Percentiles rank a stretch among this genome's conserved stretches.
Evolutionary conservation across 1,284 basidiomycete genomes (phyloP).

Genomic region (Irpex rosettiformis): DNA sequence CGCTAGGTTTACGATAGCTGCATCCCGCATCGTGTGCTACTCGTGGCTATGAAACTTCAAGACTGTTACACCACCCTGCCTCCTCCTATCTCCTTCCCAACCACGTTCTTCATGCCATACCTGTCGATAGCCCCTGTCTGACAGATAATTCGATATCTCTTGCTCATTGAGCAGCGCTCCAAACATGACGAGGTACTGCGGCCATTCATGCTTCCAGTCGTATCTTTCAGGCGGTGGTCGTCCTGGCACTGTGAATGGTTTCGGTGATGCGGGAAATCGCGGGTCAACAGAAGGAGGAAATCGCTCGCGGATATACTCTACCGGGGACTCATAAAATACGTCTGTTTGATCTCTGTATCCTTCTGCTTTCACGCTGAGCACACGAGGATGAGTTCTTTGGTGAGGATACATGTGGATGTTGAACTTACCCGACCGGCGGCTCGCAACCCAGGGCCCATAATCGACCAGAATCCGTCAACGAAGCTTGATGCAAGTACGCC

Average conservation of each 20-base stretch:
- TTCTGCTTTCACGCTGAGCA: conserved; percentile 44
- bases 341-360: conserved; percentile 82
- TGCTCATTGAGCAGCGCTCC: conserved; percentile 59
- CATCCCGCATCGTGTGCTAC: not conserved
- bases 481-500: conserved; percentile 77
- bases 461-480: conserved; percentile 46
- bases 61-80: conserved; percentile 78
- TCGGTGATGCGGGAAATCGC: conserved; percentile 62
- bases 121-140: conserved; percentile 61
- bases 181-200: conserved; percentile 78
- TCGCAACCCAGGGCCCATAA: conserved; percentile 91
- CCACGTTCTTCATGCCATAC: conserved; percentile 65
- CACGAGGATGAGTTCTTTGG: conserved; percentile 12
- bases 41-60: conserved; percentile 16
- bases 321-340: conserved; percentile 77
- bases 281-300: conserved; percentile 66
- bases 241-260: conserved; percentile 56
- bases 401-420: conserved; percentile 8
- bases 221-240: conserved; percentile 16
- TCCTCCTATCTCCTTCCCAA: conserved; percentile 78
- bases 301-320: conserved; percentile 57
- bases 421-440: conserved; percentile 74
- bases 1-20: not conserved
- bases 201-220: conserved; percentile 73
- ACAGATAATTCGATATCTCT: conserved; percentile 49